Evolutionary conservation across 1,284 basidiomycete species (phyloP).

Genomic region (Moesziomyces globuligerus): DNA sequence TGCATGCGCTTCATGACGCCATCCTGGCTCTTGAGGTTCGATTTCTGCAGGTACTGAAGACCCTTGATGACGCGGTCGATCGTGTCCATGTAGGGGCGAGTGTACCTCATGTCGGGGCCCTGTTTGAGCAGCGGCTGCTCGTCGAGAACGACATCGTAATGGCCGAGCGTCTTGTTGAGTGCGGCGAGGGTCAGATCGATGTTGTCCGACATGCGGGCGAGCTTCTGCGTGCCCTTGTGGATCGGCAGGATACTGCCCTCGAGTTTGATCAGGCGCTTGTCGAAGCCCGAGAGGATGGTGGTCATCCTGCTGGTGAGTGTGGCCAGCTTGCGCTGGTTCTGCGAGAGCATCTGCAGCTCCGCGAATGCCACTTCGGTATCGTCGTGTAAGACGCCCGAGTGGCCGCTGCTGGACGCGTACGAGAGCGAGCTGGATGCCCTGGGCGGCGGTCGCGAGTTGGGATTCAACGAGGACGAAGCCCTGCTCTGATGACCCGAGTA

Average conservation of each 20-base stretch:
- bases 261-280: conserved; percentile 66
- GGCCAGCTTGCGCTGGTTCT: conserved; percentile 67
- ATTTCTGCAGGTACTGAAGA: conserved; percentile 46
- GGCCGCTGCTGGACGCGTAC: conserved; percentile 5
- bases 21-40: conserved; percentile 51
- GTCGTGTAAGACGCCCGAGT: conserved; percentile 12
- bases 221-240: conserved; percentile 62
- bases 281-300: conserved; percentile 68
- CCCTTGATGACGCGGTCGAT: conserved; percentile 61
- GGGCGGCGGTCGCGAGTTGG: conserved; percentile 1
- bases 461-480: conserved; percentile 14
- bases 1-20: conserved; percentile 60
- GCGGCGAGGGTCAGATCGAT: conserved; percentile 57
- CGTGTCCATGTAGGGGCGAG: conserved; percentile 62
- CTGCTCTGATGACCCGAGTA: conserved; percentile 20
- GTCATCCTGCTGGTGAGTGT: conserved; percentile 68
- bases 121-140: conserved; percentile 62
- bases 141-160: conserved; percentile 62
- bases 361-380: conserved; percentile 62
- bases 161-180: conserved; percentile 59
- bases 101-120: conserved; percentile 58
- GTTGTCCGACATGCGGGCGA: conserved; percentile 60
- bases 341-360: conserved; percentile 68
- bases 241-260: conserved; percentile 66
- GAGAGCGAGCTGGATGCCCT: conserved; percentile 5